Conservation (phyloP, 495 filamentous ascomycete species). For the Tuber melanosporum region DNA sequence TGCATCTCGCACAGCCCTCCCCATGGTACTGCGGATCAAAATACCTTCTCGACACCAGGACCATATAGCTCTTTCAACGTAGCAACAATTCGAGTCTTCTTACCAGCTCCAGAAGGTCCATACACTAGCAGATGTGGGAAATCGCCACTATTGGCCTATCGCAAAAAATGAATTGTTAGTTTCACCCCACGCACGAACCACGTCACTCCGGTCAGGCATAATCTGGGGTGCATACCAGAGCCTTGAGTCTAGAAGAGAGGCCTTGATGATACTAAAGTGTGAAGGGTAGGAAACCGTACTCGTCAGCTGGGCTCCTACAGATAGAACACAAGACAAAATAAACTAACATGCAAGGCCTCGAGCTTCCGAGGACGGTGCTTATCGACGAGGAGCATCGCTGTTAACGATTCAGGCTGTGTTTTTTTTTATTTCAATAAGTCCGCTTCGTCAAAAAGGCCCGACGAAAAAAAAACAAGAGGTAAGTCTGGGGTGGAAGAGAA, state of each 20-base stretch:
- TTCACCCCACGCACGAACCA: neutral
- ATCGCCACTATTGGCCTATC: conserved; percentile 86
- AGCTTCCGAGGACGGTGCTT: conserved; percentile 87
- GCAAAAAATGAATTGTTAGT: conserved; percentile 11
- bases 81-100: conserved; percentile 93
- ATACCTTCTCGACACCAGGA: conserved; percentile 72
- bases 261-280: conserved; percentile 56
- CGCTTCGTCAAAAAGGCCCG: neutral
- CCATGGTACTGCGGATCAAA: neutral
- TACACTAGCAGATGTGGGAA: conserved; percentile 97
- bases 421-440: neutral
- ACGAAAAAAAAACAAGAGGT: neutral
- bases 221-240: conserved; percentile 57
- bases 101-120: conserved; percentile 90
- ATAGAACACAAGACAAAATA: neutral
- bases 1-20: neutral
- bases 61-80: conserved; percentile 89
- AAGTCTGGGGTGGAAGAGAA: neutral
- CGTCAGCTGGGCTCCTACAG: conserved; percentile 15
- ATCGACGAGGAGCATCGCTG: conserved; percentile 69
- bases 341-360: conserved; percentile 61
- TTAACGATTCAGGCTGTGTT: neutral
- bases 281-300: neutral
- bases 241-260: conserved; percentile 77
- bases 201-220: conserved; percentile 1